Evolutionary conservation across 257 asterid genomes (phyloP).

Genomic region (Cordia subcordata): DNA sequence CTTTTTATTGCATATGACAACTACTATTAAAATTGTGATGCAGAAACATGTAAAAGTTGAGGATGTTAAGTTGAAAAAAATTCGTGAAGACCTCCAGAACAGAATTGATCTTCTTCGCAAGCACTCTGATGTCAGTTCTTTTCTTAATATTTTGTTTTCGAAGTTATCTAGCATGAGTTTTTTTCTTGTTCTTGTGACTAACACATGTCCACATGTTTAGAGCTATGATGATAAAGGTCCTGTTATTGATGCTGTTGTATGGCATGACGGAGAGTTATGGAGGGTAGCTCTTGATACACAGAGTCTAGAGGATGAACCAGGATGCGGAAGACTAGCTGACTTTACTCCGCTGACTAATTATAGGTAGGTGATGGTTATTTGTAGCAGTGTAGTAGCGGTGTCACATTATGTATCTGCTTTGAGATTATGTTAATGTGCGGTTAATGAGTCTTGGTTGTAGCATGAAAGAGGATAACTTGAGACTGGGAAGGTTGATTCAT

Average conservation of each 20-base stretch:
- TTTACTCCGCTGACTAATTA: conserved; percentile 90
- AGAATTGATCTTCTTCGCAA: conserved; percentile 87
- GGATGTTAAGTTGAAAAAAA: conserved; percentile 56
- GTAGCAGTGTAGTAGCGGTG: conserved; percentile 10
- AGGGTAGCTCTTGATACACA: conserved; percentile 97
- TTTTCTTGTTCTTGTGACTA: conserved; percentile 8
- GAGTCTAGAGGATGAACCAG: conserved; percentile 76
- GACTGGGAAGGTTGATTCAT: too few species aligned
- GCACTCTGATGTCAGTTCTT: conserved; percentile 68
- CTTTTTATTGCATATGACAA: background rate
- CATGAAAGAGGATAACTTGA: too few species aligned
- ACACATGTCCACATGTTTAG: conserved; percentile 30
- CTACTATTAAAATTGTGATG: conserved; percentile 13
- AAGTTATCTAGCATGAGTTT: conserved; percentile 11
- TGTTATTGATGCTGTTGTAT: conserved; percentile 90
- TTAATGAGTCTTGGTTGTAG: too few species aligned
- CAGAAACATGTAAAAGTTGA: conserved; percentile 69
- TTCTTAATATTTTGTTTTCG: conserved; percentile 7
- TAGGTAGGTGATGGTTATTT: conserved; percentile 40
- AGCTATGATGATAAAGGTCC: conserved; percentile 96
- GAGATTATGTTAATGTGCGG: background rate
- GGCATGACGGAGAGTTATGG: conserved; percentile 98
- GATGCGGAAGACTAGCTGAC: conserved; percentile 76
- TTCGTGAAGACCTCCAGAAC: conserved; percentile 80
- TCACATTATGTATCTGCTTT: conserved; percentile 4